Percentiles rank a stretch among this genome's conserved stretches.
Conservation (phyloP, 2,329 filamentous ascomycete genomes). For the Mycosphaerella sp. region DNA sequence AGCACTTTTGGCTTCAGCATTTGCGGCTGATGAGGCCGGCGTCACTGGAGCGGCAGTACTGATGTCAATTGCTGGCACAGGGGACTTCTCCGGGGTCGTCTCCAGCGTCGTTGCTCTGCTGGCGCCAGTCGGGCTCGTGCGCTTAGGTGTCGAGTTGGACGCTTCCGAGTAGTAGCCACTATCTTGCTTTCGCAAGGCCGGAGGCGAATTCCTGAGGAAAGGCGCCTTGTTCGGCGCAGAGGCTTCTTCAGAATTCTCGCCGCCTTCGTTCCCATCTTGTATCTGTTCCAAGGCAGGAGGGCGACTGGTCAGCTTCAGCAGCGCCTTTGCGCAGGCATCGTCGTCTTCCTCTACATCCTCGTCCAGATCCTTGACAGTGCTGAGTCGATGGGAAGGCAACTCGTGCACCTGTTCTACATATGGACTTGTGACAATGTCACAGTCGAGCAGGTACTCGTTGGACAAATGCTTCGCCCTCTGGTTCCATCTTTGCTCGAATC, state of each 20-base stretch:
- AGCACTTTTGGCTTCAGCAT: neutral
- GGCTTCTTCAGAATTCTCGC: conserved; percentile 7
- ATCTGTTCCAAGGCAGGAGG: neutral
- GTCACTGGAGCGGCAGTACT: neutral
- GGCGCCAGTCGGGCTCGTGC: neutral
- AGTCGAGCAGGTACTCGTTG: conserved; percentile 24
- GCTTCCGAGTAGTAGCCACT: conserved; percentile 34
- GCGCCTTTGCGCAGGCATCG: conserved; percentile 24
- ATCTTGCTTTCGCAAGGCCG: conserved; percentile 24
- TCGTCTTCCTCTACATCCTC: conserved; percentile 4
- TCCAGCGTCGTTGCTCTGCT: neutral
- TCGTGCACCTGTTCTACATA: conserved; percentile 13
- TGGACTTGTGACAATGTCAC: conserved; percentile 22
- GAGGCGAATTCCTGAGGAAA: neutral
- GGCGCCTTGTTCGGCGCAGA: neutral
- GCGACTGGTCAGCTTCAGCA: conserved; percentile 18
- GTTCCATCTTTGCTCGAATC: conserved; percentile 22
- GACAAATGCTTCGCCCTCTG: conserved; percentile 24
- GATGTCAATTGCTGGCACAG: neutral
- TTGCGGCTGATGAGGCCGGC: neutral
- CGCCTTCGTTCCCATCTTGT: neutral
- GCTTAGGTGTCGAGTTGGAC: conserved; percentile 9
- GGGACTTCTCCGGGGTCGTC: conserved; percentile 4
- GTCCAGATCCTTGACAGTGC: conserved; percentile 26
- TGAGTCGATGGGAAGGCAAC: conserved; percentile 23